Conservation (phyloP, 257 asterid species). For the Gentiana dahurica region DNA sequence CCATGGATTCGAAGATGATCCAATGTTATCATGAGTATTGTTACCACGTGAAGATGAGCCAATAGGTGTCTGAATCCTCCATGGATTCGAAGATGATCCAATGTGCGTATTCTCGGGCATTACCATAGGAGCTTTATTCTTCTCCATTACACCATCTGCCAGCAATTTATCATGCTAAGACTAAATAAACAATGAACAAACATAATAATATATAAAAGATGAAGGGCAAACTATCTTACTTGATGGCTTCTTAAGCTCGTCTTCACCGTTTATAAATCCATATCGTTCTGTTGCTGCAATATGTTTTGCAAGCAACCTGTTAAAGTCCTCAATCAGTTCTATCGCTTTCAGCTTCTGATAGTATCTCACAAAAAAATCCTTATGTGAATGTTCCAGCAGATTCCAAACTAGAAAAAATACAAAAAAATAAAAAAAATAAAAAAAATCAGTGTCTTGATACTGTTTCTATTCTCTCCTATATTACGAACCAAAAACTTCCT, state of each 20-base stretch:
- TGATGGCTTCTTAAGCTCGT: constrained; percentile 52
- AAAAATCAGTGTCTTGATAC: no score
- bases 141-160: constrained; percentile 28
- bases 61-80: no score
- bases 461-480: no score
- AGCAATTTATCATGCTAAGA: constrained; percentile 26
- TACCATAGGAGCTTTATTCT: constrained; percentile 26
- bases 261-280: constrained; percentile 22
- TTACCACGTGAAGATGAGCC: no score
- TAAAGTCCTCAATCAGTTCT: constrained; percentile 74
- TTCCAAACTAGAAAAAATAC: constrained; percentile 78
- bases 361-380: constrained; percentile 70
- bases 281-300: constrained; percentile 48
- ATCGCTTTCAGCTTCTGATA: constrained; percentile 54
- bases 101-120: constrained; percentile 39
- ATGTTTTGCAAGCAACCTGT: constrained; percentile 56
- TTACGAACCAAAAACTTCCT: no score
- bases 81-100: constrained; percentile 14
- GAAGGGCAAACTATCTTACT: constrained; percentile 34
- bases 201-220: no score
- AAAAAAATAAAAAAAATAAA: no score
- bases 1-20: constrained; percentile 35
- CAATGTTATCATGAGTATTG: no score
- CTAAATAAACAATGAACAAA: not conserved
- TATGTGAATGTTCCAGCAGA: constrained; percentile 71